Evolutionary conservation across 345 rosid genomes (phyloP).

Genomic region (Gossypium mustelinum): DNA sequence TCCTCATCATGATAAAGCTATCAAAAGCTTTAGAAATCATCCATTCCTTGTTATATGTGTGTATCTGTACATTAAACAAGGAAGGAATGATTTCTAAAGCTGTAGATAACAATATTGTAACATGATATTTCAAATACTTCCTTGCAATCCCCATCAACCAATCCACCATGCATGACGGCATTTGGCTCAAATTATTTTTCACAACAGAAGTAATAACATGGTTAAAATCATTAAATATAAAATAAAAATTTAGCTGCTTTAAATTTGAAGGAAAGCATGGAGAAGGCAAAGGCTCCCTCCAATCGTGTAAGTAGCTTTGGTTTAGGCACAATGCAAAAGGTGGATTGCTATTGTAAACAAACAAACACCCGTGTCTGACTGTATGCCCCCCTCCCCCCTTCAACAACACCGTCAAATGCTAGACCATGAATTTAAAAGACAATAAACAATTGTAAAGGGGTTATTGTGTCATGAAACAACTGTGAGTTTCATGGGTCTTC

Average conservation of each 20-base stretch:
- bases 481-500: conserved; percentile 29
- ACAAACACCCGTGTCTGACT: conserved; percentile 42
- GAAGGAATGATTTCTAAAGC: too few species aligned
- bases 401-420: neutral
- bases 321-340: conserved; percentile 41
- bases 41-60: too few species aligned
- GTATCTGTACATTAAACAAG: too few species aligned
- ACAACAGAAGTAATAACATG: too few species aligned
- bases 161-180: too few species aligned
- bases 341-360: conserved; percentile 19
- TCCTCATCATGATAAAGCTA: too few species aligned
- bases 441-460: conserved; percentile 10
- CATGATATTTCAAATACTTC: too few species aligned
- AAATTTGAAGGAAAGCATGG: conserved; percentile 25
- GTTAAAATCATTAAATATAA: too few species aligned
- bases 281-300: neutral
- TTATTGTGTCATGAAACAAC: conserved; percentile 24
- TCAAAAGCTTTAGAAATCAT: too few species aligned
- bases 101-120: too few species aligned
- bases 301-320: conserved; percentile 26
- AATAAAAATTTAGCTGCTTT: conserved; percentile 24
- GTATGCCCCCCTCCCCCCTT: conserved; percentile 8
- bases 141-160: too few species aligned
- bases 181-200: too few species aligned
- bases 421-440: neutral